phyloP scores from a whole-genome alignment of 202 grass and related monocot genomes.

The Cymbopogon flexuosus region DNA sequence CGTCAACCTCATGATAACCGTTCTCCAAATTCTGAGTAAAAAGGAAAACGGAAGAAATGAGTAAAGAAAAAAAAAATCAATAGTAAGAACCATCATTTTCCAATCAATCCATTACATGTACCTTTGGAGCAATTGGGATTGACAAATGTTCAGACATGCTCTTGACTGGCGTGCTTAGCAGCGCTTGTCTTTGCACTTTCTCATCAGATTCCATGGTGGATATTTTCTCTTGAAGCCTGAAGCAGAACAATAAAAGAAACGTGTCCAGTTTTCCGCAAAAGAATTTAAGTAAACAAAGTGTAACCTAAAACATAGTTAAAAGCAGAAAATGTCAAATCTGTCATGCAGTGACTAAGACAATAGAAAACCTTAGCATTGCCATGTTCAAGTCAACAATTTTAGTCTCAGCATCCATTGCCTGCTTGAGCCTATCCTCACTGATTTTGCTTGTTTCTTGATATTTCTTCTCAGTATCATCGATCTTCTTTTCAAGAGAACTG shows the following conservation, averaged over 20 bases:
- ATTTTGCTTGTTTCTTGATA: slow-evolving; percentile 89
- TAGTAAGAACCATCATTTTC: slow-evolving; percentile 12
- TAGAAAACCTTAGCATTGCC: slow-evolving; percentile 75
- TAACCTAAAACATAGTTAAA: slow-evolving; percentile 6
- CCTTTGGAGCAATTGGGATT: slow-evolving; percentile 66
- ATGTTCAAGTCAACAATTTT: slow-evolving; percentile 79
- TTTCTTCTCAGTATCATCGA: slow-evolving; percentile 90
- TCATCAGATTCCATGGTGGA: slow-evolving; percentile 80
- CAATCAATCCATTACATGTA: slow-evolving; percentile 42
- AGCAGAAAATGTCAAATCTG: background rate
- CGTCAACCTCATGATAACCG: slow-evolving; percentile 49
- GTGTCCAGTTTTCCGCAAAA: background rate
- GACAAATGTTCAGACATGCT: slow-evolving; percentile 94
- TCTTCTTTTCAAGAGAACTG: slow-evolving; percentile 90
- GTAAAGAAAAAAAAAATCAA: slow-evolving; percentile 15
- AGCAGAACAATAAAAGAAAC: slow-evolving; percentile 32
- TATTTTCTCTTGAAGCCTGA: slow-evolving; percentile 85
- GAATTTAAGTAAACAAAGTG: slow-evolving; percentile 8
- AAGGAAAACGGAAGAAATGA: slow-evolving; percentile 10
- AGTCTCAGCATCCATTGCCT: slow-evolving; percentile 70
- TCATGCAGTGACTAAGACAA: background rate
- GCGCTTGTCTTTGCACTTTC: slow-evolving; percentile 77
- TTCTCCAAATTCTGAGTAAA: slow-evolving; percentile 54
- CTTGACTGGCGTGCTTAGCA: slow-evolving; percentile 65
- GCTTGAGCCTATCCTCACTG: slow-evolving; percentile 85